phyloP scores from a whole-genome alignment of 768 basidiomycete species.

The Mycena filopes region DNA sequence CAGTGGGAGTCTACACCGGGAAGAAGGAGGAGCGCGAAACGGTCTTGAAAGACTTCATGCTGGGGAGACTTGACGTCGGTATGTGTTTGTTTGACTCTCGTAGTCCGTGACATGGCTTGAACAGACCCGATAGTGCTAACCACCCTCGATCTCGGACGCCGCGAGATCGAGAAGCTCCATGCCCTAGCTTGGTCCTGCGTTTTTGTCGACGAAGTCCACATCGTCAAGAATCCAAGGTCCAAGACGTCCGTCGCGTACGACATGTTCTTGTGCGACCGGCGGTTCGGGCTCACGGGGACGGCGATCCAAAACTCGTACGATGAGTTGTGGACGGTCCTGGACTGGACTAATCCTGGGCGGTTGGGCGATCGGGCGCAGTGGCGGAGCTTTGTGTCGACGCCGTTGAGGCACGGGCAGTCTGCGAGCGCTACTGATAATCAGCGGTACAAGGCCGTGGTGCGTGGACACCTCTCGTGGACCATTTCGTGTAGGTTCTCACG shows the following conservation, averaged over 20 bases:
- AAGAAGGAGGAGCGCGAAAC: constrained; percentile 59
- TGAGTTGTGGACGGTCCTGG: constrained; percentile 92
- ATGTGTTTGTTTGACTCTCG: constrained; percentile 46
- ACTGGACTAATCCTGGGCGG: constrained; percentile 89
- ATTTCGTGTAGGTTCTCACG: background rate
- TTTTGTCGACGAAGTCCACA: constrained; percentile 91
- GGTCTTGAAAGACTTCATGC: constrained; percentile 75
- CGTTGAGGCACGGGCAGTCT: constrained; percentile 76
- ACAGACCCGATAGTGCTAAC: constrained; percentile 70
- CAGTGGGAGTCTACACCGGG: constrained; percentile 74
- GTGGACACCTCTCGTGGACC: constrained; percentile 24
- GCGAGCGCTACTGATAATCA: constrained; percentile 71
- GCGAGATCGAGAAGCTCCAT: constrained; percentile 75
- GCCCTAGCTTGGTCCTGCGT: constrained; percentile 77
- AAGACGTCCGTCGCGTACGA: constrained; percentile 77
- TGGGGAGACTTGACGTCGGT: constrained; percentile 90
- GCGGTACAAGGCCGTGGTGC: constrained; percentile 62
- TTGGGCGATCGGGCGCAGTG: constrained; percentile 82
- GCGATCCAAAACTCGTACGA: constrained; percentile 86
- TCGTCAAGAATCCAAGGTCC: constrained; percentile 82
- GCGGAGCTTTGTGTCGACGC: constrained; percentile 76
- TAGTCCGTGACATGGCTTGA: background rate
- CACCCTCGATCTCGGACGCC: constrained; percentile 79
- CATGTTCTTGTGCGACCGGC: constrained; percentile 69
- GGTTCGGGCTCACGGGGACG: constrained; percentile 91